Base-by-base conservation (phyloP, 116 monocot species). In the Papilionanthe hybrid region DNA sequence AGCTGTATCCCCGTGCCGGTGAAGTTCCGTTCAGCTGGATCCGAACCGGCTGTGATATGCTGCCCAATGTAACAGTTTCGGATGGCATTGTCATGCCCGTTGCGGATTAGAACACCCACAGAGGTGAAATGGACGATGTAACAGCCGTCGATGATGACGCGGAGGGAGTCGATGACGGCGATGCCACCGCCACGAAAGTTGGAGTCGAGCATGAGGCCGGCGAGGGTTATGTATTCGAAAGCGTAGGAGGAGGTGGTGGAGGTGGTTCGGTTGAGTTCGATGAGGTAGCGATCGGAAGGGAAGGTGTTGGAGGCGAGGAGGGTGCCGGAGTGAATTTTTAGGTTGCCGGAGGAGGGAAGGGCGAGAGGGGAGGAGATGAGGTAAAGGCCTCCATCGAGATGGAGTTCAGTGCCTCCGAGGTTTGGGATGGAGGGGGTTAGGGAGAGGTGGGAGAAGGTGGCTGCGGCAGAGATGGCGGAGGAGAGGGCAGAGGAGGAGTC, bases 291-390 rank as follows among this genome's bases (percentile, higher is more conserved):
- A 49, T 91, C 87, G 2, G 77, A 78, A 12, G 96, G 94, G 53
- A 93, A 96, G 45, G 78, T 77, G 15, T 85, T 86, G 12, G 91
- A 83, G 1, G 94, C 96, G 1, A 80, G 88, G 27, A 96, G 45
- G 0, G 91, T 87, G 9, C 96, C 96, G 37, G 90, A 75, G 18
- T 86, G 89, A 4, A 93, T 96, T 92, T 95, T 92, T 13, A 97
- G 73, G 28, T 97, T 94, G 57, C 94, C 94, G 42, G 87, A 44
- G 23, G 95, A 76, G 1, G 96, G 93, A 17, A 96, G 57, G 1
- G 72, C 55, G 0, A 94, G 23, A 0, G 97, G 97, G 6, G 78
- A 68, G n/a, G 81, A 88, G 78, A 97, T 44, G 9, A 94, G 63
- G 77, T 94, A 97, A 0, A 75, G 22, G 9, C 97, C 97, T 12